These are phyloP conservation scores for Paramecium sonneborni DNA, from an alignment of 73 alveolate species.

Conservation along the genomic window DNA sequence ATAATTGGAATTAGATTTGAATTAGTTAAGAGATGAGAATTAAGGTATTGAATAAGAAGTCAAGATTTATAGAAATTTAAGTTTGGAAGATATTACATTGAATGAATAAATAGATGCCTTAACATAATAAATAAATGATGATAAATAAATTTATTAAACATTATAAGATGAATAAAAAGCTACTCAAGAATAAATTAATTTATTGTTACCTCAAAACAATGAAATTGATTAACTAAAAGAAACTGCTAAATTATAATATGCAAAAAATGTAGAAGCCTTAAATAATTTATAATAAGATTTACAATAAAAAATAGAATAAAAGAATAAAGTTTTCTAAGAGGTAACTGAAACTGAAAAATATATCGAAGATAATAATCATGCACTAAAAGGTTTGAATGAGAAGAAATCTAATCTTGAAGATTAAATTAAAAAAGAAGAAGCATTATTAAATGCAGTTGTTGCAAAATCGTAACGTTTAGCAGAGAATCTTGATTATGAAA, in stretches of 20 bases:
- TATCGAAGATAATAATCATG: background rate
- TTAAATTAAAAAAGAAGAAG: background rate
- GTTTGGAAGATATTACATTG: background rate
- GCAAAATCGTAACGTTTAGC: background rate
- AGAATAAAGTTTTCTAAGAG: background rate
- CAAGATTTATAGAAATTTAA: background rate
- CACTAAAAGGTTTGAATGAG: background rate
- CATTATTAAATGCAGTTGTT: background rate
- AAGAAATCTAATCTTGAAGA: background rate
- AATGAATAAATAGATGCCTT: background rate
- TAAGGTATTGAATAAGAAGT: background rate
- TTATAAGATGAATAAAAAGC: background rate
- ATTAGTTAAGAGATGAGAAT: background rate
- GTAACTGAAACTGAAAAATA: background rate
- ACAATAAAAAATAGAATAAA: background rate
- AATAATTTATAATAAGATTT: conserved; percentile 12
- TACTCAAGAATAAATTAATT: background rate
- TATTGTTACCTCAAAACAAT: background rate
- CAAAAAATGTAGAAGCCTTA: background rate
- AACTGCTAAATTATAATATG: background rate
- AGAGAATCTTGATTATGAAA: background rate
- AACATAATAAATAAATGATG: background rate
- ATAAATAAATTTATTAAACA: background rate
- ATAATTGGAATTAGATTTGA: background rate
- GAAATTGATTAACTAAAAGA: background rate